Evolutionary conservation across 1,139 yeast genomes (phyloP).

Genomic region (Hyphopichia khmerensis): DNA sequence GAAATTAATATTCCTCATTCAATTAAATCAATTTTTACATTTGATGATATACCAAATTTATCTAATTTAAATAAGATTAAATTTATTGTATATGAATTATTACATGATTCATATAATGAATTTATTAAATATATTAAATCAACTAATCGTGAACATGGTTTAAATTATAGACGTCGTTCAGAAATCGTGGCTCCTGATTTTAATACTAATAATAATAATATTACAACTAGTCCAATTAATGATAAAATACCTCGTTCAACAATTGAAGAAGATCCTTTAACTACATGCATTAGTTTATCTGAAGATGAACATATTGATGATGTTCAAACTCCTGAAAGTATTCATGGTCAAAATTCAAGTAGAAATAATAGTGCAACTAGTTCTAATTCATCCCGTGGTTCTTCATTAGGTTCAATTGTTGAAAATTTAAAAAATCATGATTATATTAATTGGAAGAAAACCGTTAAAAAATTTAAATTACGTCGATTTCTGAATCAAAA

Average conservation of each 20-base stretch:
- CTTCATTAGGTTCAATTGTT: conserved; percentile 21
- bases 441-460: conserved; percentile 21
- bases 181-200: conserved; percentile 8
- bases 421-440: conserved; percentile 18
- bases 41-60: conserved; percentile 13
- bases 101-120: conserved; percentile 34
- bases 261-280: conserved; percentile 1
- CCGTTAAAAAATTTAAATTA: conserved; percentile 24
- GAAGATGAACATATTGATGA: conserved; percentile 1
- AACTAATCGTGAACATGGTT: conserved; percentile 1
- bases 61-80: conserved; percentile 17
- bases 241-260: neutral
- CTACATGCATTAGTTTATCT: neutral
- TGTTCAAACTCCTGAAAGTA: conserved; percentile 1
- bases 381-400: conserved; percentile 18
- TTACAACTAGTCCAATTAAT: neutral
- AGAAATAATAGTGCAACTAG: conserved; percentile 8
- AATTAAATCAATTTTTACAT: conserved; percentile 14
- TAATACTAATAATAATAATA: conserved; percentile 3
- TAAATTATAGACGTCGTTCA: conserved; percentile 6
- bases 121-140: conserved; percentile 22
- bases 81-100: conserved; percentile 29
- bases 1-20: conserved; percentile 35
- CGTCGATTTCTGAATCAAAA: conserved; percentile 22
- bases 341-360: neutral